Base-by-base conservation (phyloP, 2,329 filamentous ascomycete species). In the Pseudocercospora fijiensis region DNA sequence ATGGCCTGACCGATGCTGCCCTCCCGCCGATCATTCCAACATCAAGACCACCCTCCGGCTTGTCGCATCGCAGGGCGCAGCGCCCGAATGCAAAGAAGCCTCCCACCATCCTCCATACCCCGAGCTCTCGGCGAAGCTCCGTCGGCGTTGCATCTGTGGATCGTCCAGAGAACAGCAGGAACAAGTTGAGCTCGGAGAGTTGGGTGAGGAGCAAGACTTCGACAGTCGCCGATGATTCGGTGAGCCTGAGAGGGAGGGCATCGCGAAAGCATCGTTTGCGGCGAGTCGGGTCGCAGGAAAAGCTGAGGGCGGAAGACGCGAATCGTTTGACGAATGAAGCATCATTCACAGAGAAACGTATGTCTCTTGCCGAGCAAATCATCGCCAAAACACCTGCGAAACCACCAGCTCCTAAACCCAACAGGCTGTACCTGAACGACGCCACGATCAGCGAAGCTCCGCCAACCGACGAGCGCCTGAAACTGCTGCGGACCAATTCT, bases 31-130 rank as follows among this genome's bases (percentile, higher is more conserved):
- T 65, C 4, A 67, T 74, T 70, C 88, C 89, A 67, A 96, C 93
- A 30, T 86, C 91, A 30, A 93, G 93, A 76, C 89, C 88, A 7
- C 90, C 90, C 0, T 91, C 90, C 57, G 90, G 90, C 60, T 86
- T 88, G 71, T 92, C 90, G 26, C 79, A 87, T 18, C 78, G 90
- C 58, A n/a, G 85, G 88, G 0, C 83, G 83, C 66, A 57, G 1
- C 60, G 61, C 11, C 60, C 57, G 41, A 47, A 58, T 18, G 62
- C 64, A 18, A 62, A 69, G 28, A 60, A 53, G n/a, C 66, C 67
- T 43, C 53, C 28, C n/a, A 56, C 27, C 28, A 56, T 33, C 18
- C 53, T 56, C 11, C 53, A 56, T 56, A 62, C 60, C 16, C 53
- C 62, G 1, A 47, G 52, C 27, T 69, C 67, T 30, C 64, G 67